phyloP scores from a whole-genome alignment of 352 stramenopile genomes.

The Globisporangium nunn region DNA sequence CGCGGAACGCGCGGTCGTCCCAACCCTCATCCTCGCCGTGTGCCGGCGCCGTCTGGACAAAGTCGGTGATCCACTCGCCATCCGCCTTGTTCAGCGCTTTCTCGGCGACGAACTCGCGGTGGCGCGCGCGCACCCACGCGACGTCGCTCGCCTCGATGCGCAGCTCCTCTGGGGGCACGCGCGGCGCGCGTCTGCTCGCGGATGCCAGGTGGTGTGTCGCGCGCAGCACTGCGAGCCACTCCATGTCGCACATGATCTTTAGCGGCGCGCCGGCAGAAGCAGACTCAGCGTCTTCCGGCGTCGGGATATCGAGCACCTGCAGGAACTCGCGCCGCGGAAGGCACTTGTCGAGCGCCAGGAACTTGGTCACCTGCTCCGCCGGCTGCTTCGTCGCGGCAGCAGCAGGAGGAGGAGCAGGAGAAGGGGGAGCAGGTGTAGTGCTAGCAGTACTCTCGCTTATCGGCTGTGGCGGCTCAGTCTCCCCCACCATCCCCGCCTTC shows the following conservation, averaged over 20 bases:
- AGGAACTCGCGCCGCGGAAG: slow-evolving; percentile 93
- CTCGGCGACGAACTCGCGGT: slow-evolving; percentile 38
- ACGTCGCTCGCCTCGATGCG: slow-evolving; percentile 74
- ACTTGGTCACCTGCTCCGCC: slow-evolving; percentile 68
- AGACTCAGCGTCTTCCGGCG: not conserved
- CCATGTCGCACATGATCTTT: slow-evolving; percentile 89
- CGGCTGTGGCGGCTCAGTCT: too few relatives aligned
- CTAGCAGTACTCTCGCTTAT: too few relatives aligned
- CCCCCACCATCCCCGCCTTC: too few relatives aligned
- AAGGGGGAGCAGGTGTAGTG: too few relatives aligned
- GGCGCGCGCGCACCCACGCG: slow-evolving; percentile 51
- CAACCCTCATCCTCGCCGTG: slow-evolving; percentile 39
- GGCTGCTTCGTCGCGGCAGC: not conserved
- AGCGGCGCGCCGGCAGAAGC: slow-evolving; percentile 6
- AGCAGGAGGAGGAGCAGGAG: not conserved
- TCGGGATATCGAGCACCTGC: slow-evolving; percentile 87
- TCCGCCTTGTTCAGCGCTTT: slow-evolving; percentile 44
- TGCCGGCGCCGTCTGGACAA: slow-evolving; percentile 65
- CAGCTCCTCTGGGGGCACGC: slow-evolving; percentile 69
- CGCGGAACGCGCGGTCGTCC: slow-evolving; percentile 21
- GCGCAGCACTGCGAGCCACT: slow-evolving; percentile 93
- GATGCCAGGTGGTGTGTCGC: slow-evolving; percentile 89
- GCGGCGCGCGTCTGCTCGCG: slow-evolving; percentile 46
- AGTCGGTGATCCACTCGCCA: slow-evolving; percentile 70
- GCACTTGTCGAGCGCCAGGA: slow-evolving; percentile 99